Evolutionary conservation across 768 basidiomycete species (phyloP).

Genomic region (Xerocomellus intermedius): DNA sequence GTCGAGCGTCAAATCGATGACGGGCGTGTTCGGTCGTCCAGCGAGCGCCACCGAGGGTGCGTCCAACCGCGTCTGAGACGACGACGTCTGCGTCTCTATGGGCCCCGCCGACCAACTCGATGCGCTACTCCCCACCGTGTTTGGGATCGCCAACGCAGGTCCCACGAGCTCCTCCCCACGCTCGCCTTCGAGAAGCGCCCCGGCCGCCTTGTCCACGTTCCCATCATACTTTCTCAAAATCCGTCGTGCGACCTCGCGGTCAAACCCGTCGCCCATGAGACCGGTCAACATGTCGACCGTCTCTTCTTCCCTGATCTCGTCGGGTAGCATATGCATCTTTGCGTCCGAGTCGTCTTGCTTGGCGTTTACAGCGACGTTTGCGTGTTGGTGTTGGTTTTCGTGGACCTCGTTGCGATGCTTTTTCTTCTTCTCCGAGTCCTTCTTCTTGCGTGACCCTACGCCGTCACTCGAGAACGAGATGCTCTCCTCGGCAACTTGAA

Average conservation of each 20-base stretch:
- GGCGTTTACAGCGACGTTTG: too few species aligned
- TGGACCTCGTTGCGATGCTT: background rate
- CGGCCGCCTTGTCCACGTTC: constrained; percentile 54
- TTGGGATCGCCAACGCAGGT: background rate
- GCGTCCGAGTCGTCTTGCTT: background rate
- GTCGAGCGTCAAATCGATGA: constrained; percentile 63
- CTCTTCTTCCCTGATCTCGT: constrained; percentile 30
- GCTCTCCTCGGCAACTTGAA: background rate
- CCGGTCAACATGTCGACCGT: constrained; percentile 34
- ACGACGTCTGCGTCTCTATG: background rate
- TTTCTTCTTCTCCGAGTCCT: background rate
- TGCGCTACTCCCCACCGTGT: background rate
- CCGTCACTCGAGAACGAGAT: too few species aligned
- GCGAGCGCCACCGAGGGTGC: background rate
- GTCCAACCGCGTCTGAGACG: constrained; percentile 17
- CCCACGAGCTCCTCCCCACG: constrained; percentile 34
- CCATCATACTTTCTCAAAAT: constrained; percentile 61
- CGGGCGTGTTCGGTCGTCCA: constrained; percentile 28
- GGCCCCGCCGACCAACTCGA: constrained; percentile 1
- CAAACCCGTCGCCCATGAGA: constrained; percentile 41
- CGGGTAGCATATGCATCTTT: constrained; percentile 21
- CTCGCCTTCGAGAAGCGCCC: constrained; percentile 54
- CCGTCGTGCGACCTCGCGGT: constrained; percentile 48
- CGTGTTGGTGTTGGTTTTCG: too few species aligned
- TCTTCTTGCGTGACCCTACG: background rate